Conservation (phyloP, 805 yeast genomes). For the Saturnispora kantuleensis region DNA sequence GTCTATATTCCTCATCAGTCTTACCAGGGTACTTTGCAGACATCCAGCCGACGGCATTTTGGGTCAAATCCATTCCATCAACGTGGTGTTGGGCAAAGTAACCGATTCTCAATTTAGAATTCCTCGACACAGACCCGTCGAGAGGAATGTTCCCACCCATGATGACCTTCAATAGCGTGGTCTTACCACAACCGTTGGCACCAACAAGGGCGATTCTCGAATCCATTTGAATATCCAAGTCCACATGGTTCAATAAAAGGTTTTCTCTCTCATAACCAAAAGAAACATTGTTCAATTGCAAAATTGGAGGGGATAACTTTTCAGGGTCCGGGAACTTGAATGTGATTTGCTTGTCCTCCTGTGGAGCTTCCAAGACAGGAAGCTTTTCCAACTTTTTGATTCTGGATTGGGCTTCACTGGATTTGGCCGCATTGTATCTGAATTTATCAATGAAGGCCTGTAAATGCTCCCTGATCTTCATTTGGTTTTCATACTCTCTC, state of each 20-base stretch:
- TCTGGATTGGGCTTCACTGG: slow-evolving; percentile 96
- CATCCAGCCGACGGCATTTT: slow-evolving; percentile 93
- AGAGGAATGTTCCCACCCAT: slow-evolving; percentile 70
- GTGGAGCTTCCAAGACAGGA: slow-evolving; percentile 89
- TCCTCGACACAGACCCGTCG: slow-evolving; percentile 68
- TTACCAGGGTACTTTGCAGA: slow-evolving; percentile 82
- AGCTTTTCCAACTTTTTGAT: slow-evolving; percentile 92
- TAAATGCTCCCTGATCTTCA: slow-evolving; percentile 89
- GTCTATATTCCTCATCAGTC: slow-evolving; percentile 92
- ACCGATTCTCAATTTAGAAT: slow-evolving; percentile 84
- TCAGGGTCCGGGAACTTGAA: slow-evolving; percentile 96
- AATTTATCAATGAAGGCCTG: slow-evolving; percentile 93
- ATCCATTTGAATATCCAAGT: slow-evolving; percentile 83
- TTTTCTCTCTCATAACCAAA: slow-evolving; percentile 71
- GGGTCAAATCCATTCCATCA: slow-evolving; percentile 84
- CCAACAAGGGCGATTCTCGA: slow-evolving; percentile 96
- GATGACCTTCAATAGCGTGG: slow-evolving; percentile 80
- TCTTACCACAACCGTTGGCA: slow-evolving; percentile 99
- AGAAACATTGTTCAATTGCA: slow-evolving; percentile 76
- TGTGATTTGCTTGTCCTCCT: slow-evolving; percentile 73
- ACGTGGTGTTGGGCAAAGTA: slow-evolving; percentile 98
- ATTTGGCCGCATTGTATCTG: slow-evolving; percentile 95
- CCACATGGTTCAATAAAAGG: slow-evolving; percentile 64
- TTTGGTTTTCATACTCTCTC: slow-evolving; percentile 94
- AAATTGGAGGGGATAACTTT: slow-evolving; percentile 82